phyloP scores from a whole-genome alignment of 441 rosid genomes.

The Gossypium armourianum region DNA sequence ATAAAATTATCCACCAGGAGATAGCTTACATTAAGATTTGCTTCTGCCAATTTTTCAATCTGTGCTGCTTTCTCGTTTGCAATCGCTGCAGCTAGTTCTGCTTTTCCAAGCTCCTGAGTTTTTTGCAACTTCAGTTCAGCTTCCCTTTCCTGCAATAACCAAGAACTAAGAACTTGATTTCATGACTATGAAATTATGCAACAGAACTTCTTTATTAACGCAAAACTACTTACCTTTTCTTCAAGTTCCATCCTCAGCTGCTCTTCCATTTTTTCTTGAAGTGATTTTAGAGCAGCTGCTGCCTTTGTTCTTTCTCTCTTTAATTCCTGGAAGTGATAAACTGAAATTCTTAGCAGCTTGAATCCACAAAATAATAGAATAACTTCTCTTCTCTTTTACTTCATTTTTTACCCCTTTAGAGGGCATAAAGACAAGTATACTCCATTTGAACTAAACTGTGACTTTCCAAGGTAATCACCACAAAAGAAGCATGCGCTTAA shows the following conservation, averaged over 20 bases:
- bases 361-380: slow-evolving; percentile 1
- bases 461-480: neutral
- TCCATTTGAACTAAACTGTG: slow-evolving; percentile 7
- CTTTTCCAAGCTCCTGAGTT: slow-evolving; percentile 62
- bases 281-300: slow-evolving; percentile 62
- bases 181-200: slow-evolving; percentile 11
- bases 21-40: slow-evolving; percentile 69
- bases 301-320: slow-evolving; percentile 84
- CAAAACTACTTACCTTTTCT: slow-evolving; percentile 45
- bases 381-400: neutral
- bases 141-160: slow-evolving; percentile 57
- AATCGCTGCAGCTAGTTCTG: slow-evolving; percentile 60
- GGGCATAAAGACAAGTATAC: neutral
- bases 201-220: slow-evolving; percentile 3
- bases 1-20: neutral
- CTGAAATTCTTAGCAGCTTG: slow-evolving; percentile 7
- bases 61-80: slow-evolving; percentile 75
- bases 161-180: slow-evolving; percentile 22
- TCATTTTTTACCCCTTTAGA: neutral
- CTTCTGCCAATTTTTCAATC: slow-evolving; percentile 77
- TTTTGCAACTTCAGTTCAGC: slow-evolving; percentile 45
- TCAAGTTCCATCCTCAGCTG: slow-evolving; percentile 63
- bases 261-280: slow-evolving; percentile 81
- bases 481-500: neutral
- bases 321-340: slow-evolving; percentile 50